A percentile compares a stretch with the other conserved stretches of the same genome.
phyloP scores from a whole-genome alignment of 163 green algal genomes.

The Smithsoniella earleae region DNA sequence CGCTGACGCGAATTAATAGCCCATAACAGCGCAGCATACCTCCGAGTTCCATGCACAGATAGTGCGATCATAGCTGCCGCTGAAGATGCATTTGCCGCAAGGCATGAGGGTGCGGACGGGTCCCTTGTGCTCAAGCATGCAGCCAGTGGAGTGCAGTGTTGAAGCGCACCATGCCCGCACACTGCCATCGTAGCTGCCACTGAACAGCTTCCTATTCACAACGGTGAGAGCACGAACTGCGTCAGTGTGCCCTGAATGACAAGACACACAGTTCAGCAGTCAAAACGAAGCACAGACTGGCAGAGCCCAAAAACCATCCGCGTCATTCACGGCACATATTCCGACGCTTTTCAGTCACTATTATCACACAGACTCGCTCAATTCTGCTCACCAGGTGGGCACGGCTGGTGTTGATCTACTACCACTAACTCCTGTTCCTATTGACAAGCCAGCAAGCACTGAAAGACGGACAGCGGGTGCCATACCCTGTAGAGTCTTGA shows the following conservation, averaged over 20 bases:
- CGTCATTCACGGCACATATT: too few species aligned
- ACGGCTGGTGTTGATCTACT: too few species aligned
- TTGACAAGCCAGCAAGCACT: too few species aligned
- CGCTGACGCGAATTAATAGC: too few species aligned
- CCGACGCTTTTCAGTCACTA: too few species aligned
- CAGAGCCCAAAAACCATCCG: background rate
- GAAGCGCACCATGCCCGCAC: slow-evolving; percentile 65
- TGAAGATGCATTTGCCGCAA: slow-evolving; percentile 36
- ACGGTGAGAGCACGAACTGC: slow-evolving; percentile 73
- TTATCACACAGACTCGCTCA: too few species aligned
- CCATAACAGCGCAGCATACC: too few species aligned
- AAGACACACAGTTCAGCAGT: background rate
- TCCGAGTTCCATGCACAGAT: slow-evolving; percentile 19
- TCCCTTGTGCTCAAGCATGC: slow-evolving; percentile 67
- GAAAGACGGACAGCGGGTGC: too few species aligned
- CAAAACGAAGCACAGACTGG: background rate
- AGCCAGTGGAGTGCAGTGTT: slow-evolving; percentile 61
- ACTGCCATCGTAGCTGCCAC: slow-evolving; percentile 75
- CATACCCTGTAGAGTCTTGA: slow-evolving; percentile 60
- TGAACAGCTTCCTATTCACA: slow-evolving; percentile 60
- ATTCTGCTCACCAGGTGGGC: too few species aligned
- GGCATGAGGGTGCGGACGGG: slow-evolving; percentile 80
- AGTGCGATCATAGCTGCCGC: slow-evolving; percentile 29
- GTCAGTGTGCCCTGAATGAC: slow-evolving; percentile 57
- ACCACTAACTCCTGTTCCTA: too few species aligned